Evolutionary conservation across 2,329 filamentous ascomycete species (phyloP).

Genomic region (Colletotrichum falcatum): DNA sequence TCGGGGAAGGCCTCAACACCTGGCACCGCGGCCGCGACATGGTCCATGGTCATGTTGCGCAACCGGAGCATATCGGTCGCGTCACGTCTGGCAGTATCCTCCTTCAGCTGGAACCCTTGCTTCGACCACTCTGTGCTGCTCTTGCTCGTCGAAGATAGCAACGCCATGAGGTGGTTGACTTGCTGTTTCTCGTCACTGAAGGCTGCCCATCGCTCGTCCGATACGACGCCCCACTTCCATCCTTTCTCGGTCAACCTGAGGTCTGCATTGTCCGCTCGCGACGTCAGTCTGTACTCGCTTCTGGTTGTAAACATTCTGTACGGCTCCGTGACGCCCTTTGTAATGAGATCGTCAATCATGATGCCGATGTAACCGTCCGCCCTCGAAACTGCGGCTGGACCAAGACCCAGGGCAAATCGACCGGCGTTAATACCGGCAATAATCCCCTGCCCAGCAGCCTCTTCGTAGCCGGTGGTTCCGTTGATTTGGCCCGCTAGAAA

Average conservation of each 20-base stretch:
- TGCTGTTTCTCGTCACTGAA: conserved; percentile 75
- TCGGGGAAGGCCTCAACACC: conserved; percentile 65
- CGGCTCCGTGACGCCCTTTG: conserved; percentile 95
- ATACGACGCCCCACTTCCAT: conserved; percentile 79
- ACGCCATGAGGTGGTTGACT: conserved; percentile 72
- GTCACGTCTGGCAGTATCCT: conserved; percentile 74
- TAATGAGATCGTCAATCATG: conserved; percentile 98
- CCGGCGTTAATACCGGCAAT: conserved; percentile 95
- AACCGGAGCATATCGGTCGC: conserved; percentile 85
- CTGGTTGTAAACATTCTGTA: conserved; percentile 99
- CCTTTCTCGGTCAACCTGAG: conserved; percentile 84
- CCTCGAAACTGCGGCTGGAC: conserved; percentile 76
- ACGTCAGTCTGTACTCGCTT: conserved; percentile 94
- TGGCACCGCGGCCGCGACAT: conserved; percentile 69
- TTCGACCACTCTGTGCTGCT: conserved; percentile 75
- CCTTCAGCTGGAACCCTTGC: conserved; percentile 76
- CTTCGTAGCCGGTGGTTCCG: conserved; percentile 97
- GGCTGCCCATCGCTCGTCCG: conserved; percentile 80
- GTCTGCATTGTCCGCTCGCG: conserved; percentile 95
- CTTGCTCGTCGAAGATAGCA: conserved; percentile 70
- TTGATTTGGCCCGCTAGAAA: conserved; percentile 98
- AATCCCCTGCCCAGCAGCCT: conserved; percentile 93
- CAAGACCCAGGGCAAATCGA: conserved; percentile 75
- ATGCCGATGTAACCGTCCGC: conserved; percentile 97
- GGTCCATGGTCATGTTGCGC: conserved; percentile 67